Conservation (phyloP, 1,284 basidiomycete species). For the Rhodotorula sp. region DNA sequence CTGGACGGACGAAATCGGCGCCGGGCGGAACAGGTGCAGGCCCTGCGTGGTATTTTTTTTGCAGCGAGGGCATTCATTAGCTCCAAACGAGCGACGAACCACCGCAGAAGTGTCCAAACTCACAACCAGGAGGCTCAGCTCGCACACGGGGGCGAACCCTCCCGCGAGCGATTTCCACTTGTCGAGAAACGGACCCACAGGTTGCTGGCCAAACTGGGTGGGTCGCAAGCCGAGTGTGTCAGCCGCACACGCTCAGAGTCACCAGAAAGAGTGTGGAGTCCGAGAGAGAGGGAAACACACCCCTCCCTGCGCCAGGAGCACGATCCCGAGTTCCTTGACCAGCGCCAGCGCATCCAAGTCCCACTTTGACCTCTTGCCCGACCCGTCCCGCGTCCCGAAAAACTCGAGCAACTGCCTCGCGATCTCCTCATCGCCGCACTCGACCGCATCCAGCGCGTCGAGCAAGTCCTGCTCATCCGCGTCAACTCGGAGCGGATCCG, state of each 20-base stretch:
- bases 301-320: conserved; percentile 64
- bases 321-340: conserved; percentile 67
- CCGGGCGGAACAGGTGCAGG: conserved; percentile 18
- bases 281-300: conserved; percentile 52
- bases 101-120: conserved; percentile 38
- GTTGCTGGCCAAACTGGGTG: conserved; percentile 59
- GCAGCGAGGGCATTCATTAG: no score
- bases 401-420: conserved; percentile 69
- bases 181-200: conserved; percentile 59
- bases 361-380: conserved; percentile 54
- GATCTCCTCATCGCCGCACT: conserved; percentile 56
- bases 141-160: conserved; percentile 62
- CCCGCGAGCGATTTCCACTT: conserved; percentile 76
- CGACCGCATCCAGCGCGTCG: conserved; percentile 57
- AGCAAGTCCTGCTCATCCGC: conserved; percentile 53
- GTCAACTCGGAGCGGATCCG: conserved; percentile 47
- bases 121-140: conserved; percentile 66
- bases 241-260: neutral
- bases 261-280: neutral
- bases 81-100: neutral
- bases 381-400: conserved; percentile 62
- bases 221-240: neutral
- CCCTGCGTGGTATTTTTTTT: conserved; percentile 11
- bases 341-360: conserved; percentile 61
- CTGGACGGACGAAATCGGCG: conserved; percentile 49